A percentile compares a stretch with the other conserved stretches of the same genome.
Evolutionary conservation across 306 rosid genomes (phyloP).

Genomic region (Dalbergia oliveri): DNA sequence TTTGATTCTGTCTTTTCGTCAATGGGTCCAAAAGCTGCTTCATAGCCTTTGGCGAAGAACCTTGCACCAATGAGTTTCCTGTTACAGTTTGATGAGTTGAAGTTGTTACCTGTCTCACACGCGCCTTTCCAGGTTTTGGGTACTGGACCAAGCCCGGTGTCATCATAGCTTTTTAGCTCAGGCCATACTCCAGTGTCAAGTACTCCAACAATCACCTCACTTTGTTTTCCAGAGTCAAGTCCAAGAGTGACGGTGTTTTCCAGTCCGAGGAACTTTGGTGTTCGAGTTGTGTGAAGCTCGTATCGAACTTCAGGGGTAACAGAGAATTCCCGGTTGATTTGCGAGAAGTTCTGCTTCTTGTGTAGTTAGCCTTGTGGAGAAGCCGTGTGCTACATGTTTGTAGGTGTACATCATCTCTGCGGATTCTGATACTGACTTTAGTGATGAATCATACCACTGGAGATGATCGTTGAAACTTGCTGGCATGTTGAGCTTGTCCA

Average conservation of each 20-base stretch:
- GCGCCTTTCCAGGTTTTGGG: slow-evolving; percentile 84
- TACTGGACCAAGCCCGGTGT: slow-evolving; percentile 66
- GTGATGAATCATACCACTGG: slow-evolving; percentile 78
- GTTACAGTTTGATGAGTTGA: slow-evolving; percentile 76
- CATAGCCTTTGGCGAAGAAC: slow-evolving; percentile 75
- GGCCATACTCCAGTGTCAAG: slow-evolving; percentile 97
- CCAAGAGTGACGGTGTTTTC: slow-evolving; percentile 40
- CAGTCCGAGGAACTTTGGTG: slow-evolving; percentile 87
- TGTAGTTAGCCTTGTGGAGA: slow-evolving; percentile 78
- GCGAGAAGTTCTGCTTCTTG: slow-evolving; percentile 73
- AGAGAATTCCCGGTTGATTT: slow-evolving; percentile 68
- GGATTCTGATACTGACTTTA: slow-evolving; percentile 69
- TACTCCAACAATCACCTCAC: slow-evolving; percentile 76
- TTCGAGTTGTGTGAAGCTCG: slow-evolving; percentile 91
- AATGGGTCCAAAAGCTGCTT: slow-evolving; percentile 62
- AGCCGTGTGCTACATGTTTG: slow-evolving; percentile 77
- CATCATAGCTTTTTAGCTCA: slow-evolving; percentile 74
- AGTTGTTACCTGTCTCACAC: slow-evolving; percentile 74
- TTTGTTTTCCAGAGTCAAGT: slow-evolving; percentile 40
- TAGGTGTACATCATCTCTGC: slow-evolving; percentile 87
- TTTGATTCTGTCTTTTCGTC: slow-evolving; percentile 65
- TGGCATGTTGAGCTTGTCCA: slow-evolving; percentile 87
- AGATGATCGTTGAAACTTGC: slow-evolving; percentile 63
- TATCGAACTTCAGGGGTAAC: slow-evolving; percentile 70
- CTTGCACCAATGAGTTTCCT: slow-evolving; percentile 86